phyloP scores from a whole-genome alignment of 1,284 basidiomycete species.

The Baeospora myosura region DNA sequence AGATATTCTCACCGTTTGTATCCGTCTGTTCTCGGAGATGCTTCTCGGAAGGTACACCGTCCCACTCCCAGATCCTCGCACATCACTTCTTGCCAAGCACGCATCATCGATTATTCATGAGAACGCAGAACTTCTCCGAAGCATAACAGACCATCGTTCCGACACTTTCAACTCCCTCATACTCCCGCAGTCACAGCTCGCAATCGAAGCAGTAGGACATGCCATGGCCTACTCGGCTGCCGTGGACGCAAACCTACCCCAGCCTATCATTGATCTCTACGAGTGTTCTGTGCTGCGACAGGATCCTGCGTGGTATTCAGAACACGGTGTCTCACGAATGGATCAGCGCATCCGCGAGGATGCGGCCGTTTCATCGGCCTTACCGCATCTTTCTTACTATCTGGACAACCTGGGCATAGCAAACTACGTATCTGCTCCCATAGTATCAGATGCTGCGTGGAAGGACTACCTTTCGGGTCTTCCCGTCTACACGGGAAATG shows the following conservation, averaged over 20 bases:
- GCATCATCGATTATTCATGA: constrained; percentile 36
- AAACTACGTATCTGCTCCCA: constrained; percentile 41
- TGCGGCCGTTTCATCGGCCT: constrained; percentile 31
- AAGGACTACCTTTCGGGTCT: constrained; percentile 34
- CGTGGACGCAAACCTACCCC: constrained; percentile 32
- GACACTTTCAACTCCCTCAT: constrained; percentile 39
- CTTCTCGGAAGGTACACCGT: constrained; percentile 37
- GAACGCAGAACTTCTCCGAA: constrained; percentile 28
- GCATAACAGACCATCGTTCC: constrained; percentile 36
- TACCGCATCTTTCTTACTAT: constrained; percentile 33
- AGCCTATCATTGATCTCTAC: constrained; percentile 44
- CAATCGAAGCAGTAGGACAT: constrained; percentile 45
- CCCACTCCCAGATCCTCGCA: constrained; percentile 30
- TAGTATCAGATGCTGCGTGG: constrained; percentile 42
- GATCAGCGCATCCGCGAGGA: constrained; percentile 39
- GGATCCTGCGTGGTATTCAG: constrained; percentile 48
- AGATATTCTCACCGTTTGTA: constrained; percentile 43
- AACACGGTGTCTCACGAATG: constrained; percentile 34
- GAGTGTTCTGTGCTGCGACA: constrained; percentile 40
- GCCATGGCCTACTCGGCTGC: constrained; percentile 45
- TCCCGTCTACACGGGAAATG: constrained; percentile 34
- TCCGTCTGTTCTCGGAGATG: constrained; percentile 46
- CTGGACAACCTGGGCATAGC: constrained; percentile 37
- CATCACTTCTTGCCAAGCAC: constrained; percentile 39
- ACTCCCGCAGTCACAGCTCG: constrained; percentile 39